phyloP scores from a whole-genome alignment of 768 basidiomycete species.

The Termitomyces titanicus region DNA sequence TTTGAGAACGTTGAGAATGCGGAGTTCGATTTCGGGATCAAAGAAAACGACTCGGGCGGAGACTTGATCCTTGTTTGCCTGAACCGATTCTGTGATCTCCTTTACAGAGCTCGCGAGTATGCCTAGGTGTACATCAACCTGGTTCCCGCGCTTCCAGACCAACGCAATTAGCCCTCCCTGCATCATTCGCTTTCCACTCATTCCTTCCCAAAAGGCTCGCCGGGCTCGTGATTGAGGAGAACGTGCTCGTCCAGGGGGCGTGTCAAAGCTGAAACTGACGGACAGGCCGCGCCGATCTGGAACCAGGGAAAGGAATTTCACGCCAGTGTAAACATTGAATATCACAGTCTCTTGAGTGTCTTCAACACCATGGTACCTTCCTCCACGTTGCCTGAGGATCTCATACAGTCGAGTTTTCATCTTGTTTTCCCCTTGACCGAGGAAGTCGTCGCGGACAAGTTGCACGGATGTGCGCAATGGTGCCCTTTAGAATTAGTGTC shows the following conservation, averaged over 20 bases:
- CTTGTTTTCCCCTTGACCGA: background rate
- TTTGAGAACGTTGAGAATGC: conserved; percentile 29
- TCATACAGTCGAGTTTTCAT: conserved; percentile 37
- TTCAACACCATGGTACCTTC: conserved; percentile 47
- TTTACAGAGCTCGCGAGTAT: conserved; percentile 36
- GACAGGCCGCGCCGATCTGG: conserved; percentile 54
- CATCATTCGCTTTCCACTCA: conserved; percentile 54
- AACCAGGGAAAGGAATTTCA: conserved; percentile 40
- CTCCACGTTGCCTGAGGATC: conserved; percentile 50
- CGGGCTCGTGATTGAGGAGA: conserved; percentile 34
- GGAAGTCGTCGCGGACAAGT: conserved; percentile 44
- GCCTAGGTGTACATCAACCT: conserved; percentile 51
- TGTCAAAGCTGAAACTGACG: conserved; percentile 39
- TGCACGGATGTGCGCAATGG: conserved; percentile 50
- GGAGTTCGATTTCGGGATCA: conserved; percentile 53
- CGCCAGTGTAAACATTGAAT: conserved; percentile 62
- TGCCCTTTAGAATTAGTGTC: conserved; percentile 32
- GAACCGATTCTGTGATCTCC: conserved; percentile 46
- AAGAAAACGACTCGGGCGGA: conserved; percentile 58
- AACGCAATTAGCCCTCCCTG: conserved; percentile 64
- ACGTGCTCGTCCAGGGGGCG: conserved; percentile 57
- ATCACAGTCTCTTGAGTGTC: conserved; percentile 45
- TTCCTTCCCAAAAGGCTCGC: conserved; percentile 57
- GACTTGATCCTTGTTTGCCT: conserved; percentile 28
- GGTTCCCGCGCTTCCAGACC: conserved; percentile 35